Evolutionary conservation across 1,284 basidiomycete species (phyloP).

Genomic region (Phellopilus nigrolimitatus): DNA sequence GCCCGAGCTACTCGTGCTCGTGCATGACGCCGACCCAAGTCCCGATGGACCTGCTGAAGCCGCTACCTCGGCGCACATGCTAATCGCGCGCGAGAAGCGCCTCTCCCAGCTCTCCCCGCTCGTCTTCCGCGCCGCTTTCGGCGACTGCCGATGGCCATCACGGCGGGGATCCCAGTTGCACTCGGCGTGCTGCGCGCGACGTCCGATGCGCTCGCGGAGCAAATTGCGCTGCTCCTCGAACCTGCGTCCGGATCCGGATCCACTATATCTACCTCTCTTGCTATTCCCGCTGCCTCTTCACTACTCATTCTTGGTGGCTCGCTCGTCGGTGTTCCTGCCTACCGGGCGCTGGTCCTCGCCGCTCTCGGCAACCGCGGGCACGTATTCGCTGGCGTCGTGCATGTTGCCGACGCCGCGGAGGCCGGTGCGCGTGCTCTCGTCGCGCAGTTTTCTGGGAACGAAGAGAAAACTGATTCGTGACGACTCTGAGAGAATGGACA

Average conservation of each 20-base stretch:
- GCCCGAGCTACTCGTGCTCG: constrained; percentile 54
- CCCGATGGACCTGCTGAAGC: constrained; percentile 17
- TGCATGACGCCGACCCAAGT: constrained; percentile 52
- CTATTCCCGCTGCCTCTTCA: constrained; percentile 48
- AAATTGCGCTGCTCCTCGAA: constrained; percentile 53
- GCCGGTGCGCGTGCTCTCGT: constrained; percentile 52
- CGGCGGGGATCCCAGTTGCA: constrained; percentile 40
- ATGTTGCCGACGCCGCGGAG: constrained; percentile 62
- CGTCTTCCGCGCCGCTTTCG: constrained; percentile 68
- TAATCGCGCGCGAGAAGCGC: constrained; percentile 59
- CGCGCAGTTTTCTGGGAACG: no score
- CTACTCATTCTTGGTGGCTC: constrained; percentile 73
- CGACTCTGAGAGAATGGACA: no score
- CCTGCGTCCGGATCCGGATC: constrained; percentile 30
- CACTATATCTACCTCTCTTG: constrained; percentile 29
- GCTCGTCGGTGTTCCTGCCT: constrained; percentile 54
- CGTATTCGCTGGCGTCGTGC: constrained; percentile 57
- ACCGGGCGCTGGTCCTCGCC: constrained; percentile 56
- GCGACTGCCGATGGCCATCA: constrained; percentile 30
- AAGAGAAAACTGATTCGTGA: no score
- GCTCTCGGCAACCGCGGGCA: constrained; percentile 52
- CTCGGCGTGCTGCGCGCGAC: constrained; percentile 48
- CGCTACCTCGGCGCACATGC: constrained; percentile 32
- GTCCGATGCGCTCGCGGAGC: constrained; percentile 51
- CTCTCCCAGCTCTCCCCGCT: constrained; percentile 67